A percentile compares a stretch with the other conserved stretches of the same genome.
These are phyloP conservation scores for Pichia manshurica DNA, from an alignment of 805 yeast genomes.

Conservation along the genomic window DNA sequence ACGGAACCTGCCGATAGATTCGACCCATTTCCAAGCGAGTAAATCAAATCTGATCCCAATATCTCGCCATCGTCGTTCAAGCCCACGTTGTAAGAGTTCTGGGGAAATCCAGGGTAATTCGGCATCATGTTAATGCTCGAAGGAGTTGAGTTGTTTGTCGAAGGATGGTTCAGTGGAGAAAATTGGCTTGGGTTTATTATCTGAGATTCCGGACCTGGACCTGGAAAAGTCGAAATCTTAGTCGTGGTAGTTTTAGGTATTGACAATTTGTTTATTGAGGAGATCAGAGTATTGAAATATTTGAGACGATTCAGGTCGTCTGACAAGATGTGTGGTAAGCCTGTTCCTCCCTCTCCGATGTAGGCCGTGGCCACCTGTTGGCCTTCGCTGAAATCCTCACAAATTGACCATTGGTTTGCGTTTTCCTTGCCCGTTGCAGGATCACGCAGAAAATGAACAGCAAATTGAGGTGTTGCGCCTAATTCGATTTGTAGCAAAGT, in stretches of 20 bases:
- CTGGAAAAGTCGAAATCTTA: not conserved
- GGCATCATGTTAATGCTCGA: constrained; percentile 7
- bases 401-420: constrained; percentile 68
- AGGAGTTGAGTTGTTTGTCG: constrained; percentile 9
- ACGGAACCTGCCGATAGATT: not conserved
- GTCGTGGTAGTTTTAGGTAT: constrained; percentile 28
- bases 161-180: constrained; percentile 3
- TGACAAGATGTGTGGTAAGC: constrained; percentile 62
- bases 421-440: constrained; percentile 39
- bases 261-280: constrained; percentile 24
- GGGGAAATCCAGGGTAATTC: constrained; percentile 3
- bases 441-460: constrained; percentile 63
- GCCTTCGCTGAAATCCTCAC: constrained; percentile 81
- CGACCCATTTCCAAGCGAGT: not conserved
- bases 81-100: not conserved
- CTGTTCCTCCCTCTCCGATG: constrained; percentile 50
- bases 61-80: constrained; percentile 1
- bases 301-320: constrained; percentile 40
- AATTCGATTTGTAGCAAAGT: constrained; percentile 30
- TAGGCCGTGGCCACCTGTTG: constrained; percentile 72
- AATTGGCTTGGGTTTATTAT: constrained; percentile 5
- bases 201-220: constrained; percentile 6
- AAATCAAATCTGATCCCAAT: constrained; percentile 1
- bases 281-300: constrained; percentile 30
- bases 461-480: constrained; percentile 64